These are phyloP conservation scores for Phytophthora pluvialis DNA, from an alignment of 352 stramenopile genomes.

Conservation along the genomic window DNA sequence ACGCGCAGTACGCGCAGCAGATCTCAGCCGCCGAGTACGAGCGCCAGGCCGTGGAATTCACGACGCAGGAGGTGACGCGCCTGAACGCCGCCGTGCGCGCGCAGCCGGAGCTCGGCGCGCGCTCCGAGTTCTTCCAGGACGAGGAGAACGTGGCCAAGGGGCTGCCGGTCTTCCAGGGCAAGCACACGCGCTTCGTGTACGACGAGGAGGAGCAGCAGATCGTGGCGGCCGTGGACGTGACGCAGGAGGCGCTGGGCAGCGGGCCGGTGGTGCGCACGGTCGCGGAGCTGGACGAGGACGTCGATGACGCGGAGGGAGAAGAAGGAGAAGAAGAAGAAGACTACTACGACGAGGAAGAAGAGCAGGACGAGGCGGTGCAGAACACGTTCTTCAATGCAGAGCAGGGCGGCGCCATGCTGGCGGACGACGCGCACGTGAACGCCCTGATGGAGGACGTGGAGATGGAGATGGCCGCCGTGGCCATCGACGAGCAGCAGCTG, in stretches of 20 bases:
- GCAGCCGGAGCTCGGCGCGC: conserved; percentile 52
- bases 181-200: conserved; percentile 85
- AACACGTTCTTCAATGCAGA: conserved; percentile 50
- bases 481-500: conserved; percentile 50
- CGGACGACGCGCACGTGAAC: conserved; percentile 51
- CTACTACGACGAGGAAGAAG: conserved; percentile 37
- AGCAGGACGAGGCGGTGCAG: conserved; percentile 36
- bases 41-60: conserved; percentile 73
- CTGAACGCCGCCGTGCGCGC: conserved; percentile 68
- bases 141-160: conserved; percentile 59
- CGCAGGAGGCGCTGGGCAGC: conserved; percentile 50
- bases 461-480: conserved; percentile 73
- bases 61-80: conserved; percentile 60
- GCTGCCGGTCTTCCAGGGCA: conserved; percentile 78
- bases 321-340: conserved; percentile 44
- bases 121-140: conserved; percentile 73
- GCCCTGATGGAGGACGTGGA: conserved; percentile 69
- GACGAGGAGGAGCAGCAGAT: conserved; percentile 77
- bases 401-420: conserved; percentile 20
- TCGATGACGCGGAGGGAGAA: conserved; percentile 48
- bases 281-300: conserved; percentile 54
- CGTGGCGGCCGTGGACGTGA: conserved; percentile 68
- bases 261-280: conserved; percentile 69
- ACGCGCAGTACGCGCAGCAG: conserved; percentile 39
- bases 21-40: conserved; percentile 67